Conservation (phyloP, 164 flowering plant genomes). For the Nymphaea thermarum region DNA sequence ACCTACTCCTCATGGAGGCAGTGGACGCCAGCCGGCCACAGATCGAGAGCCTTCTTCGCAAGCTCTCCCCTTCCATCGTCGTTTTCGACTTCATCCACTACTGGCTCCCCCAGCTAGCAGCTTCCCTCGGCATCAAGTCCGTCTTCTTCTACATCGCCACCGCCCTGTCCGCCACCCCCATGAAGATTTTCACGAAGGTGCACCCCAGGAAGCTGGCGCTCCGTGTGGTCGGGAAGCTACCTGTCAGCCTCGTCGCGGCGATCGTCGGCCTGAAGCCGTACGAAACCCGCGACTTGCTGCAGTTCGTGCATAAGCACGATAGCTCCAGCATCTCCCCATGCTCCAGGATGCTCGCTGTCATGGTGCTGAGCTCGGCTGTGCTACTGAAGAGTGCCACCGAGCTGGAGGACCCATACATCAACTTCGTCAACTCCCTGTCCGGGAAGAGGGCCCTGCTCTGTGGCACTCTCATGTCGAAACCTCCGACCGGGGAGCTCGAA, state of each 20-base stretch:
- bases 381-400: background rate
- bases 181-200: background rate
- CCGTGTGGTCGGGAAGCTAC: background rate
- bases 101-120: slow-evolving; percentile 18
- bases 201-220: background rate
- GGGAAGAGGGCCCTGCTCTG: slow-evolving; percentile 7
- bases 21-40: slow-evolving; percentile 19
- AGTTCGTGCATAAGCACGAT: background rate
- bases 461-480: slow-evolving; percentile 7
- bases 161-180: slow-evolving; percentile 2
- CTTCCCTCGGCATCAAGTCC: slow-evolving; percentile 15
- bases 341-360: background rate
- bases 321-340: background rate
- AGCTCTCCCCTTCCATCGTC: slow-evolving; percentile 20
- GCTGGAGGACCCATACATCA: slow-evolving; percentile 7
- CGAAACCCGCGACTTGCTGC: background rate
- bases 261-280: background rate
- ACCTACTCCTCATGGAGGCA: slow-evolving; percentile 17
- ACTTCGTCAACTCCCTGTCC: slow-evolving; percentile 7
- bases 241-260: background rate
- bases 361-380: background rate
- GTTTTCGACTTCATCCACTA: slow-evolving; percentile 19
- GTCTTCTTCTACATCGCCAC: slow-evolving; percentile 14
- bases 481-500: background rate
- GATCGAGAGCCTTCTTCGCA: slow-evolving; percentile 10